A percentile compares a stretch with the other conserved stretches of the same genome.
These are phyloP conservation scores for Neurospora sp. DNA, from an alignment of 495 filamentous ascomycete genomes.

Conservation along the genomic window DNA sequence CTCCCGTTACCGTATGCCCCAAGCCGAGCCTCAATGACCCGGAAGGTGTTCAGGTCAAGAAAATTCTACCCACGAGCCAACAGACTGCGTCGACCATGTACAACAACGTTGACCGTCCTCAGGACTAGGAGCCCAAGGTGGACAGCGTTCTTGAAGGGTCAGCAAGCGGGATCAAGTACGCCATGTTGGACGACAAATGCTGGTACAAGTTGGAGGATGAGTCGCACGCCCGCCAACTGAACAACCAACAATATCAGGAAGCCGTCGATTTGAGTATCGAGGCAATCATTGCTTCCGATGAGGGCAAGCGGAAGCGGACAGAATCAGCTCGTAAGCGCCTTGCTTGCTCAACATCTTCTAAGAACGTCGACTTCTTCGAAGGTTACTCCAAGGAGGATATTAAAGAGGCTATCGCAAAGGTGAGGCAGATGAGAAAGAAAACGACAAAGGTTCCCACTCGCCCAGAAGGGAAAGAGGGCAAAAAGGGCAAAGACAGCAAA, in stretches of 20 bases:
- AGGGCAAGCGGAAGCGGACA: background rate
- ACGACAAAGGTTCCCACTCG: background rate
- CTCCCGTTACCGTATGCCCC: background rate
- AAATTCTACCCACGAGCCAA: background rate
- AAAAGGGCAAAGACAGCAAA: background rate
- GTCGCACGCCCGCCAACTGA: background rate
- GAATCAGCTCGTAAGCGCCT: background rate
- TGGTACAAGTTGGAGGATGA: background rate
- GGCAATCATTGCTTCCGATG: background rate
- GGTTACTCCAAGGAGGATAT: background rate
- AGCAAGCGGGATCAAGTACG: background rate
- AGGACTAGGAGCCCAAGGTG: background rate
- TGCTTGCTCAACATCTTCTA: background rate
- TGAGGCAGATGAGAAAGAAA: background rate
- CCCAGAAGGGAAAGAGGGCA: background rate
- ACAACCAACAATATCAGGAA: background rate
- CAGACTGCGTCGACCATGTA: background rate
- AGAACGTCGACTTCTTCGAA: background rate
- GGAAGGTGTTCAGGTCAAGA: background rate
- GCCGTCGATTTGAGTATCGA: background rate
- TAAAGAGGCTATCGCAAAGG: background rate
- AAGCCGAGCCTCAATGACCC: background rate
- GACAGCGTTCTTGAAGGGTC: background rate
- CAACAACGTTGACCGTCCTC: background rate
- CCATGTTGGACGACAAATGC: background rate